Conservation (phyloP, 805 yeast genomes). For the Kuraishia molischiana region DNA sequence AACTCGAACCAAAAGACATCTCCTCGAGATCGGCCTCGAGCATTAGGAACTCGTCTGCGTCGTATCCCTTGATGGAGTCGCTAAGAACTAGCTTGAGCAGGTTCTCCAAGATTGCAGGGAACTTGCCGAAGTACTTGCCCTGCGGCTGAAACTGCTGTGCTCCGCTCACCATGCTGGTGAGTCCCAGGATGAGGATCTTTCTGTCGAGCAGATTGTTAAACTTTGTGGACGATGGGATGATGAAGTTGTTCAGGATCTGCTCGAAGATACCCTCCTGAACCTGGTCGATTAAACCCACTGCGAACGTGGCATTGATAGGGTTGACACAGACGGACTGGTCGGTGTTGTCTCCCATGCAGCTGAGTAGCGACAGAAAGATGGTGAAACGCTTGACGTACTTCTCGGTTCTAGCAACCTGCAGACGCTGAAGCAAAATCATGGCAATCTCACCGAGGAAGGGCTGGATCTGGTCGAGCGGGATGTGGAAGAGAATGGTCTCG, state of each 20-base stretch:
- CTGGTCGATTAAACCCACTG: slow-evolving; percentile 55
- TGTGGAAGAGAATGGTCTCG: slow-evolving; percentile 50
- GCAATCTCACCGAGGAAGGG: slow-evolving; percentile 65
- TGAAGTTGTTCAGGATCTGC: slow-evolving; percentile 36
- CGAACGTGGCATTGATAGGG: slow-evolving; percentile 29
- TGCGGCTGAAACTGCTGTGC: slow-evolving; percentile 17
- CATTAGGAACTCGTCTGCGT: slow-evolving; percentile 11
- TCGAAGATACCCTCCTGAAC: slow-evolving; percentile 57
- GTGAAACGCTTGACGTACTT: slow-evolving; percentile 66
- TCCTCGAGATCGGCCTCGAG: slow-evolving; percentile 13
- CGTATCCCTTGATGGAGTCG: slow-evolving; percentile 23
- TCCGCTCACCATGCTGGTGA: slow-evolving; percentile 32
- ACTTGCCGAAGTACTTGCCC: slow-evolving; percentile 30
- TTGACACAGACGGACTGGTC: slow-evolving; percentile 9
- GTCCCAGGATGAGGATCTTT: slow-evolving; percentile 37
- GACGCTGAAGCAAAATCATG: slow-evolving; percentile 63
- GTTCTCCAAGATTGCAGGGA: slow-evolving; percentile 32
- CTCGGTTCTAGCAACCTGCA: slow-evolving; percentile 76
- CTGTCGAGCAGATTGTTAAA: slow-evolving; percentile 31
- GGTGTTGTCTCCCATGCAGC: slow-evolving; percentile 16
- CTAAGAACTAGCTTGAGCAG: slow-evolving; percentile 26
- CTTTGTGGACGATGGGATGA: slow-evolving; percentile 39
- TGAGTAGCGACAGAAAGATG: slow-evolving; percentile 38
- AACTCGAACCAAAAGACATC: slow-evolving; percentile 67
- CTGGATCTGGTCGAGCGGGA: slow-evolving; percentile 40